Conservation (phyloP, 495 filamentous ascomycete genomes). For the Staphylotrichum tortipilum region DNA sequence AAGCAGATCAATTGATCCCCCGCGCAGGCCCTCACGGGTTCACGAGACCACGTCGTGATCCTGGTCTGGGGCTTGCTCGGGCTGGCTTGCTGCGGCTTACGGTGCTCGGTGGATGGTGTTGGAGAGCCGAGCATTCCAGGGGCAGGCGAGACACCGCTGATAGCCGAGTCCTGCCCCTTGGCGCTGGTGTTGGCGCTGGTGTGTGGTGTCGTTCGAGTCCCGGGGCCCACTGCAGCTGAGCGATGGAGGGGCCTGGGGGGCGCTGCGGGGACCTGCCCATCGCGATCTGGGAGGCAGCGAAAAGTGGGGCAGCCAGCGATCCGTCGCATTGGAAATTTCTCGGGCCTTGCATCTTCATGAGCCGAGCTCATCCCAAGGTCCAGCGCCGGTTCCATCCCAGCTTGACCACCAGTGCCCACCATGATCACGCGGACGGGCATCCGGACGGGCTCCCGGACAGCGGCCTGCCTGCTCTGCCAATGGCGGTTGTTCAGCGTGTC, state of each 20-base stretch:
- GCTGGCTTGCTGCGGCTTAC: slow-evolving; percentile 30
- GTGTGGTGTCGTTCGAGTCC: too few species aligned
- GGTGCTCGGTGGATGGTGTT: slow-evolving; percentile 19
- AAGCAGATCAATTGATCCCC: slow-evolving; percentile 11
- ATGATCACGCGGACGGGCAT: slow-evolving; percentile 20
- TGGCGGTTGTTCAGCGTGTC: slow-evolving; percentile 41
- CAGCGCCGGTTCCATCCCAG: neutral
- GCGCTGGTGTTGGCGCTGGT: too few species aligned
- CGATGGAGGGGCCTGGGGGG: too few species aligned
- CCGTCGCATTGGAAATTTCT: slow-evolving; percentile 22
- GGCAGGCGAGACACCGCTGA: slow-evolving; percentile 20
- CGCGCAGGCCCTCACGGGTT: too few species aligned
- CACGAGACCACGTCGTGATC: too few species aligned
- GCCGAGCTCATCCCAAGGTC: neutral
- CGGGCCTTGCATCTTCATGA: too few species aligned
- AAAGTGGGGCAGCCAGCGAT: slow-evolving; percentile 5
- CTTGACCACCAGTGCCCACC: slow-evolving; percentile 3
- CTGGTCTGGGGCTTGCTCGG: too few species aligned
- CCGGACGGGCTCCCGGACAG: slow-evolving; percentile 6
- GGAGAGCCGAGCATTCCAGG: slow-evolving; percentile 16
- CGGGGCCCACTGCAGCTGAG: too few species aligned
- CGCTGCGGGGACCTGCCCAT: too few species aligned
- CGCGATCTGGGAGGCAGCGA: neutral
- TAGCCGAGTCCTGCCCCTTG: slow-evolving; percentile 24
- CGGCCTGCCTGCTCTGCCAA: slow-evolving; percentile 38